Conservation (phyloP, 306 rosid species). For the Parietaria judaica region DNA sequence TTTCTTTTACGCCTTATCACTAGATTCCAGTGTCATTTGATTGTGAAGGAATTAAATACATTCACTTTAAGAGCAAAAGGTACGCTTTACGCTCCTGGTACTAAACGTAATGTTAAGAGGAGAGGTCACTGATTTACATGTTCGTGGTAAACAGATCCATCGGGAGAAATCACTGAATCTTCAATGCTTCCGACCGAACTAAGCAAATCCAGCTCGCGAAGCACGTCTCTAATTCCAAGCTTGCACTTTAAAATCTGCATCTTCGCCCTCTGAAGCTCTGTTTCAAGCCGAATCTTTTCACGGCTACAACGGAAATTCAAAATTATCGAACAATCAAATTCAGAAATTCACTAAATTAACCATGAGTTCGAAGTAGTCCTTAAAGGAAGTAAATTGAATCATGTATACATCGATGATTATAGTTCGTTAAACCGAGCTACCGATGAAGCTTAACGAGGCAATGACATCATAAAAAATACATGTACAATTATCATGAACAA, state of each 20-base stretch:
- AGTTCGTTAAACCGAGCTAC: not conserved
- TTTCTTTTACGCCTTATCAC: no score
- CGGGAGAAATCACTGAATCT: slow-evolving; percentile 62
- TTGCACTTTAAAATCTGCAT: slow-evolving; percentile 78
- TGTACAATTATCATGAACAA: not conserved
- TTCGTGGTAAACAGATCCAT: slow-evolving; percentile 70
- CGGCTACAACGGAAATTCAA: slow-evolving; percentile 40
- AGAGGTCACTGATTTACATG: slow-evolving; percentile 36
- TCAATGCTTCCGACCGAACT: slow-evolving; percentile 66
- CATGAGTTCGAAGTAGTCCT: no score
- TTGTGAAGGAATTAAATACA: no score
- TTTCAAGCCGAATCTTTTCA: slow-evolving; percentile 87
- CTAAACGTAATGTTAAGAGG: not conserved
- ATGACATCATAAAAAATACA: no score
- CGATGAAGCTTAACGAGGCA: not conserved
- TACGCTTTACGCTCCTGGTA: no score
- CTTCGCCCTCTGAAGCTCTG: slow-evolving; percentile 70
- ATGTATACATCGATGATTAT: not conserved
- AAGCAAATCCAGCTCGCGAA: slow-evolving; percentile 69
- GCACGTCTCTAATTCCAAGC: slow-evolving; percentile 73
- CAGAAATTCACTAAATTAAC: no score
- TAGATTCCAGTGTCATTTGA: no score
- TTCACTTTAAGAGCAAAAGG: no score
- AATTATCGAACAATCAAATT: not conserved
- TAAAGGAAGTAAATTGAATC: not conserved